These are phyloP conservation scores for Hyaloscypha bicolor DNA, from an alignment of 495 filamentous ascomycete genomes.

Conservation along the genomic window DNA sequence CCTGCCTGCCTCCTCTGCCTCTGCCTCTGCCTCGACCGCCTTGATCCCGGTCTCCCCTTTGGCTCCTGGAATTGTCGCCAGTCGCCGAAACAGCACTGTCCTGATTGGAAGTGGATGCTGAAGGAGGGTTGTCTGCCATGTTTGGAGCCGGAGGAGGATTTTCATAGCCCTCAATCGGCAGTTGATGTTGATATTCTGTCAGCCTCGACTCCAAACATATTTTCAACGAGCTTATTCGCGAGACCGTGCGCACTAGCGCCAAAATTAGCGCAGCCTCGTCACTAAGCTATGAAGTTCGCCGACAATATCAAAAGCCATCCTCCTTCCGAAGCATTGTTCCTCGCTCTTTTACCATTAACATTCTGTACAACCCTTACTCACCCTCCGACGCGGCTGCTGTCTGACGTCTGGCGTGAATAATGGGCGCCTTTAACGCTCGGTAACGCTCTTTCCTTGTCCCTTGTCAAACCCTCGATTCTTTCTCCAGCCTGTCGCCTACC, in stretches of 20 bases:
- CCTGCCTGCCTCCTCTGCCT: conserved; percentile 43
- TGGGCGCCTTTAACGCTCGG: conserved; percentile 23
- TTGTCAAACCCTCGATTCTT: conserved; percentile 5
- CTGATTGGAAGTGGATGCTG: conserved; percentile 1
- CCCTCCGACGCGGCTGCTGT: conserved; percentile 22
- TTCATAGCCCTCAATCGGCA: conserved; percentile 23
- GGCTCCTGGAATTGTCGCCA: conserved; percentile 12
- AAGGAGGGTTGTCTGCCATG: conserved; percentile 29
- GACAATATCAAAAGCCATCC: neutral
- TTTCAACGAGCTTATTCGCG: neutral
- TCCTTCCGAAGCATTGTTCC: conserved; percentile 1
- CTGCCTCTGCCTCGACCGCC: conserved; percentile 18
- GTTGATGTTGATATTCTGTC: neutral
- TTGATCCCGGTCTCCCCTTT: conserved; percentile 18
- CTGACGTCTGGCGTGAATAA: conserved; percentile 29
- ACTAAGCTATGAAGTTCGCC: neutral
- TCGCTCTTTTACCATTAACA: neutral
- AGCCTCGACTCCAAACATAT: conserved; percentile 3
- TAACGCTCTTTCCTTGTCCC: conserved; percentile 14
- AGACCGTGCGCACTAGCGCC: neutral
- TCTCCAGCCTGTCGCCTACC: neutral
- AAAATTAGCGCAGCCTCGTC: neutral
- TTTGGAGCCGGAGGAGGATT: conserved; percentile 13
- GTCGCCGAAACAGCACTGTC: neutral
- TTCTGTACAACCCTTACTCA: conserved; percentile 9